phyloP scores from a whole-genome alignment of 1,284 basidiomycete species.

The Papiliotrema fonsecae region DNA sequence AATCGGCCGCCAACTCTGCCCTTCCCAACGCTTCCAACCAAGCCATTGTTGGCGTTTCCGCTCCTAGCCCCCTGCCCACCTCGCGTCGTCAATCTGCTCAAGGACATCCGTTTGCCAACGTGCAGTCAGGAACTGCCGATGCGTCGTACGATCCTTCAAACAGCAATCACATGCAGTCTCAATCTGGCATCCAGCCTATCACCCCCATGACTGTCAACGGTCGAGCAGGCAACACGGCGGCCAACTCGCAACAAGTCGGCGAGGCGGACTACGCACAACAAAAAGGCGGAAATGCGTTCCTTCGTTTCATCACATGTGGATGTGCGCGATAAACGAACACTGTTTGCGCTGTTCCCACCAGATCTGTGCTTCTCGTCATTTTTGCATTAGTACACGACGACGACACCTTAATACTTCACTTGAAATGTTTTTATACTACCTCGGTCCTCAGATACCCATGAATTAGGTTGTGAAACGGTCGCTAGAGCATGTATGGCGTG shows the following conservation, averaged over 20 bases:
- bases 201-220: constrained; percentile 42
- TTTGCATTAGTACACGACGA: too few species aligned
- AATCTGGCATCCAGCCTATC: constrained; percentile 37
- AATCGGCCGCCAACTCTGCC: constrained; percentile 34
- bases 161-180: constrained; percentile 28
- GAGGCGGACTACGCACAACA: constrained; percentile 38
- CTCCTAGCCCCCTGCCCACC: constrained; percentile 38
- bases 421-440: too few species aligned
- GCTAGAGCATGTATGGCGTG: too few species aligned
- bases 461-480: too few species aligned
- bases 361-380: too few species aligned
- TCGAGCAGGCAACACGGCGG: constrained; percentile 28
- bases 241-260: constrained; percentile 37
- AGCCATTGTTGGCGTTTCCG: constrained; percentile 46
- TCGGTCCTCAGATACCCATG: too few species aligned
- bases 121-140: constrained; percentile 16
- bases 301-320: constrained; percentile 43
- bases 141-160: constrained; percentile 39
- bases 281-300: constrained; percentile 38
- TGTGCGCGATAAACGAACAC: constrained; percentile 36
- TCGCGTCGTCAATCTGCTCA: constrained; percentile 43
- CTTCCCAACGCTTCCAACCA: constrained; percentile 47
- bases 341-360: too few species aligned
- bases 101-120: constrained; percentile 46
- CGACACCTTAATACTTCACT: too few species aligned